Evolutionary conservation across 73 alveolate species (phyloP).

Genomic region (Vitrella brassicaformis): DNA sequence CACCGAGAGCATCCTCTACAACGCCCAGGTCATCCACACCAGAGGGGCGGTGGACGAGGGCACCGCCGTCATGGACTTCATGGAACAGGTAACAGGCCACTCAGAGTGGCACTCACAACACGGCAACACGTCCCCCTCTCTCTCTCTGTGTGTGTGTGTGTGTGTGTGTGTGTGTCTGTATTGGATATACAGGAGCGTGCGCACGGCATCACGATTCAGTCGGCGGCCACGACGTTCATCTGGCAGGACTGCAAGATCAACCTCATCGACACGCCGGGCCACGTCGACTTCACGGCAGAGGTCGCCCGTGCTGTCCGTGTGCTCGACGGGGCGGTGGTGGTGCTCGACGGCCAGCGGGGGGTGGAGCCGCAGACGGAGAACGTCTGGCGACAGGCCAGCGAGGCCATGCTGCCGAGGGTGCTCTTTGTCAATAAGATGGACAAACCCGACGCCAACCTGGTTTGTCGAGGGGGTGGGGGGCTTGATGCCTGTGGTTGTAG

Average conservation of each 20-base stretch:
- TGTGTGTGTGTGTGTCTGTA: no score
- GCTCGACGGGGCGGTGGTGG: slow-evolving; percentile 78
- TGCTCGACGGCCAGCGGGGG: slow-evolving; percentile 78
- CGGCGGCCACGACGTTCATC: slow-evolving; percentile 74
- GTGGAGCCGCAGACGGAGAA: slow-evolving; percentile 50
- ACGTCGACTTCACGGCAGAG: slow-evolving; percentile 83
- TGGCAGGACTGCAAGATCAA: slow-evolving; percentile 65
- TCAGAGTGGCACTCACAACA: no score
- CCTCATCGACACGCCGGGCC: slow-evolving; percentile 87
- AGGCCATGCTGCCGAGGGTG: slow-evolving; percentile 66
- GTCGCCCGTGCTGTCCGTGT: slow-evolving; percentile 70
- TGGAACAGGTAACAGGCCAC: no score
- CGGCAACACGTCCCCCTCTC: no score
- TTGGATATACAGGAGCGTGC: slow-evolving; percentile 74
- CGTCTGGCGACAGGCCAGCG: slow-evolving; percentile 81
- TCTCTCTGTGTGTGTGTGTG: no score
- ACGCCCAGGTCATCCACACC: background rate
- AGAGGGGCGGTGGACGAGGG: slow-evolving; percentile 13
- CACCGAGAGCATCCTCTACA: slow-evolving; percentile 32
- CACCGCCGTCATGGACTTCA: slow-evolving; percentile 54
- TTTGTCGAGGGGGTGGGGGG: no score
- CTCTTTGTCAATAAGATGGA: slow-evolving; percentile 80
- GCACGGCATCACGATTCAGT: slow-evolving; percentile 76
- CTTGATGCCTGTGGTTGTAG: no score
- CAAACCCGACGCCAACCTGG: slow-evolving; percentile 57